Conservation (phyloP, 2,329 filamentous ascomycete species). For the Aspergillus pseudoglaucus region DNA sequence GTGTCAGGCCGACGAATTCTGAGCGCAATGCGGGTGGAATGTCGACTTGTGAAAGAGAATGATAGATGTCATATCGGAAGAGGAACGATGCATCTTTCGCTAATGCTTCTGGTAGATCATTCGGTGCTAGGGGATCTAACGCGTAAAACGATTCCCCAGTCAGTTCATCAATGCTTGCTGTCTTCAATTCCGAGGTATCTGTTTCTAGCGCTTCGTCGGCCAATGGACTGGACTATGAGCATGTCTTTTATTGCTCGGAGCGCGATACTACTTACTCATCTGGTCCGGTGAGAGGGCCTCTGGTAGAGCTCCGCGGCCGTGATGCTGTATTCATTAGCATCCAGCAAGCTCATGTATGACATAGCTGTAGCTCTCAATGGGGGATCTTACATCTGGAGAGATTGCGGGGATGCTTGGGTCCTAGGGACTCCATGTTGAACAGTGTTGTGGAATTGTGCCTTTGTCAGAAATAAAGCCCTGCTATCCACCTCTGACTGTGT, state of each 20-base stretch:
- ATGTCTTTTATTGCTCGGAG: not conserved
- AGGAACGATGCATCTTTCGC: slow-evolving; percentile 74
- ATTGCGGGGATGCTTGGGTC: slow-evolving; percentile 25
- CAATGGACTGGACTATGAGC: slow-evolving; percentile 23
- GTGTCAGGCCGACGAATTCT: slow-evolving; percentile 56
- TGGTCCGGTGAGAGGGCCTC: slow-evolving; percentile 64
- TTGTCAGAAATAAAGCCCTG: not conserved
- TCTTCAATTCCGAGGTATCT: slow-evolving; percentile 10
- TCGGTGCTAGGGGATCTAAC: slow-evolving; percentile 30
- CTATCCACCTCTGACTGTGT: not conserved
- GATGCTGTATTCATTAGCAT: slow-evolving; percentile 23
- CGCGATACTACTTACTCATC: slow-evolving; percentile 57
- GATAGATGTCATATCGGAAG: slow-evolving; percentile 73
- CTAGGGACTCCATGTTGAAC: slow-evolving; percentile 7
- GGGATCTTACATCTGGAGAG: slow-evolving; percentile 30
- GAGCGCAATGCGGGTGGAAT: slow-evolving; percentile 62
- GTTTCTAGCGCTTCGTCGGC: slow-evolving; percentile 12
- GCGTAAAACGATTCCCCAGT: slow-evolving; percentile 24
- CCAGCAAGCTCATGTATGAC: slow-evolving; percentile 6
- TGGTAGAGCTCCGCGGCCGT: slow-evolving; percentile 52
- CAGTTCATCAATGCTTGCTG: slow-evolving; percentile 12
- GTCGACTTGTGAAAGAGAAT: slow-evolving; percentile 62
- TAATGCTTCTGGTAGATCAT: slow-evolving; percentile 32
- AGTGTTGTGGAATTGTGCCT: not conserved
- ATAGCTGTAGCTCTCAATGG: not conserved